These are phyloP conservation scores for Ceratobasidium sp. DNA, from an alignment of 1,284 basidiomycete genomes.

Conservation along the genomic window DNA sequence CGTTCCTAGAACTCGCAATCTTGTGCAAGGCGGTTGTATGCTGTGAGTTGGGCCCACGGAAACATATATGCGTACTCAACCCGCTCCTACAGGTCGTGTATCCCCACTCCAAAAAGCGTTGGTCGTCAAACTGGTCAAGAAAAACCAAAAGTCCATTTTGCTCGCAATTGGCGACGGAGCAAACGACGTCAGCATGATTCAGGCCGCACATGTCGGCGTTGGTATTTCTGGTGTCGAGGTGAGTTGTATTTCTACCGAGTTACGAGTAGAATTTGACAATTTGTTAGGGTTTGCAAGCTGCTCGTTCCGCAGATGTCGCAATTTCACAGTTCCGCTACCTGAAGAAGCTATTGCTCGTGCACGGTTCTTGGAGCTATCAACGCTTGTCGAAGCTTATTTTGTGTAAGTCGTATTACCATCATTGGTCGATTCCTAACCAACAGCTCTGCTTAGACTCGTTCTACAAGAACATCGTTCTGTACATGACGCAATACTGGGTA, in stretches of 20 bases:
- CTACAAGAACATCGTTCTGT: constrained; percentile 96
- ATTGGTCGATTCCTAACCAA: not conserved
- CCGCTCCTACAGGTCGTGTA: constrained; percentile 75
- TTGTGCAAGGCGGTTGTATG: constrained; percentile 99
- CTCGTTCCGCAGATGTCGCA: constrained; percentile 93
- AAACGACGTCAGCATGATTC: constrained; percentile 97
- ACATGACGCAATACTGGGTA: constrained; percentile 98
- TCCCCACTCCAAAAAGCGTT: constrained; percentile 98
- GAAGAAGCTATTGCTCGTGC: constrained; percentile 94
- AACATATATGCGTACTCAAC: not conserved
- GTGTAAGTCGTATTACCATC: constrained; percentile 61
- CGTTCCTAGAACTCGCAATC: constrained; percentile 93
- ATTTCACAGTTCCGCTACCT: constrained; percentile 98
- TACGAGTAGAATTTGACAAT: constrained; percentile 14
- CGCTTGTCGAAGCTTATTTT: constrained; percentile 94
- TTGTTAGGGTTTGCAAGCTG: constrained; percentile 89
- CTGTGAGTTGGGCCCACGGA: constrained; percentile 63
- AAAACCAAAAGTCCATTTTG: constrained; percentile 88
- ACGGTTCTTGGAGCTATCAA: constrained; percentile 98
- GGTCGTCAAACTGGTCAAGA: constrained; percentile 98
- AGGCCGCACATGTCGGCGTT: constrained; percentile 96
- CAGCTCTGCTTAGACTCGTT: constrained; percentile 72
- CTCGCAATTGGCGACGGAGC: constrained; percentile 97
- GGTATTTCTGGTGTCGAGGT: constrained; percentile 98
- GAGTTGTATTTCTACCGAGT: constrained; percentile 42